Evolutionary conservation across 495 filamentous ascomycete genomes (phyloP), one percentile per base, ranked within the genome.

Genomic region (Astrothelium subdiscretum): DNA sequence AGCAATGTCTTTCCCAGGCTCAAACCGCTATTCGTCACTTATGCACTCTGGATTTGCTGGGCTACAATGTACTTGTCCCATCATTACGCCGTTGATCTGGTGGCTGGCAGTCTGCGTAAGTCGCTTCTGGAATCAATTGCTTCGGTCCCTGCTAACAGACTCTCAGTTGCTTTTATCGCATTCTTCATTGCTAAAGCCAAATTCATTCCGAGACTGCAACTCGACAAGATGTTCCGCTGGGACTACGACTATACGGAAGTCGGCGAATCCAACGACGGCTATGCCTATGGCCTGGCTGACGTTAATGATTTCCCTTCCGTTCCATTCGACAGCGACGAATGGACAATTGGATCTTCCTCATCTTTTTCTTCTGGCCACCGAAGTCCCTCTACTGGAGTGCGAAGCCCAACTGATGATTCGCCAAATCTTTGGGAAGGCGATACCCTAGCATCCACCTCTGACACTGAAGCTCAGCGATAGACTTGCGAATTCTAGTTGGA

Each of bases 21-120:
- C 61, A 83, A 84, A 65, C 83, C 85, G 38, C 70, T 92, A 29
- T 94, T 92, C 75, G 79, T 91, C 54, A 79, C 79, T 57, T 96
- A 97, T 74, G 86, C 85, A 11, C 78, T 86, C 60, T 97, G 92
- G 92, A 85, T 97, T 69, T 95, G 89, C 87, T 97, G 92, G 92
- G 87, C 92, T n/a, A 97, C 92, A 58, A 94, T 97, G 88, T 96
- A 97, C 69, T 83, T 97, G 59, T 92, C 89, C 48, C 92, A 97
- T 74, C 92, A 97, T 74, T 97, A 97, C 69, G 92, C 92, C 54
- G 88, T 97, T 52, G 92, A 97, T 74, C 77, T 97, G 52, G 87
- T 96, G 57, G 89, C 85, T 61, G 92, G 92, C 65, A 88, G 86
- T 73, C 74, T 95, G 57, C 74, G 78, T 81, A 74, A 68, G 78